Percentiles rank a stretch among this genome's conserved stretches.
phyloP scores from a whole-genome alignment of 306 rosid genomes.

The Cajanus cajan region DNA sequence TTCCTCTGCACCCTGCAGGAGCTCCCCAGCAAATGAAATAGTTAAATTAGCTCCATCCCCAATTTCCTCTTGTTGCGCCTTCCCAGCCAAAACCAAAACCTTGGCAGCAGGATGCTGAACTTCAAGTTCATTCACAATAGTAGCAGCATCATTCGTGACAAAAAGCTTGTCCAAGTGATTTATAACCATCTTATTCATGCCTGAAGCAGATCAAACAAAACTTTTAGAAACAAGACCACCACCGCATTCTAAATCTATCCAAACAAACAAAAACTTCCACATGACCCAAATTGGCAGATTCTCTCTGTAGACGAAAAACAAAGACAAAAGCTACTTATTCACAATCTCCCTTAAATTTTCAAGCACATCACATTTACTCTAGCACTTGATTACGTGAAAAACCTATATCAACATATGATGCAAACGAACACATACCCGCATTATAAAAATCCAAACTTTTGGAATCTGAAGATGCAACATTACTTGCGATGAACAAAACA shows the following conservation, averaged over 20 bases:
- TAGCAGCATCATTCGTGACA: constrained; percentile 87
- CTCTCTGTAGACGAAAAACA: background rate
- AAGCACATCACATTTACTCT: background rate
- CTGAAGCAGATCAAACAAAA: constrained; percentile 32
- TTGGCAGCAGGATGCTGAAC: constrained; percentile 98
- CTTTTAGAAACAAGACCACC: background rate
- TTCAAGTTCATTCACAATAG: constrained; percentile 87
- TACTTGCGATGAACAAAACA: background rate
- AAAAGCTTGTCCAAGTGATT: constrained; percentile 95
- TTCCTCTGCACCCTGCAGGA: constrained; percentile 81
- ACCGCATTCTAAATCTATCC: background rate
- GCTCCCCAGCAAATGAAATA: constrained; percentile 91
- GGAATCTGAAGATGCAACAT: background rate
- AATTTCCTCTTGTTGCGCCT: constrained; percentile 91
- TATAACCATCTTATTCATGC: constrained; percentile 97
- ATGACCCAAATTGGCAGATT: background rate
- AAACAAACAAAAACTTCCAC: background rate
- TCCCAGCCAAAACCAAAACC: constrained; percentile 86
- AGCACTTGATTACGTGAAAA: background rate
- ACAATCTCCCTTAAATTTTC: background rate
- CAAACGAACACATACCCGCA: background rate
- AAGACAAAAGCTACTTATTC: background rate
- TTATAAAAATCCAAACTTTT: constrained; percentile 9
- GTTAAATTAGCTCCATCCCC: constrained; percentile 96
- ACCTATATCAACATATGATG: background rate